Base-by-base conservation (phyloP, 352 stramenopile genomes). In the Globisporangium middletonii region DNA sequence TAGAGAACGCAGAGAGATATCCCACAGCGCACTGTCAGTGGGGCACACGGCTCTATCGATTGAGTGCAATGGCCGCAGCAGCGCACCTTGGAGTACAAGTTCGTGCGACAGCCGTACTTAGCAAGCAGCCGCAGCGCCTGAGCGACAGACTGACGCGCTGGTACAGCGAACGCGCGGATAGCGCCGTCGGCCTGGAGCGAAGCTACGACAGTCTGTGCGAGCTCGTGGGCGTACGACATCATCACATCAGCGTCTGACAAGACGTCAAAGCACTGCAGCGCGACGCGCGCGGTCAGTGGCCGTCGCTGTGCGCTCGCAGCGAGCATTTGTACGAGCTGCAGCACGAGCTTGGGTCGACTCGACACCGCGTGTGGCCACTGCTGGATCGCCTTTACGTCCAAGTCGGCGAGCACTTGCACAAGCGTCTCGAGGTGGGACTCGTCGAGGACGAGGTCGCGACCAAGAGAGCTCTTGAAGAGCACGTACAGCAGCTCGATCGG, bases 401-500 rank as follows among this genome's bases (percentile, higher is more conserved):
- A 41, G 30, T 42, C 41, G 16, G 52, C 44, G 3, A 57, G 38
- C 11, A 28, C 13, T 30, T 57, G 37, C 0, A 50, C 28, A 1
- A 57, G 13, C 41, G 44, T 42, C 23, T 50, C 19, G 27, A 41
- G 12, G 18, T 49, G 15, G 7, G 19, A 23, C 11, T 13, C 28
- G 11, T 50, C 35, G n/a, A 49, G 41, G 19, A 8, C 48, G 7
- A 71, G 52, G 1, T 52, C 12, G 18, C 44, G 12, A 11, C 26
- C 15, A 61, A 19, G 8, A 53, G 15, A 4, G 57, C 59, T 71
- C 9, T 47, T 53, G 13, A 54, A 44, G 1, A 71, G 46, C n/a
- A 64, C 41, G 41, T 59, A 52, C 26, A 71, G 38, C 26, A 71
- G 52, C 26, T 71, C 64, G 16, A 67, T 30, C 1, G 64, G 56